phyloP scores from a whole-genome alignment of 305 asterid genomes.

The Solanum hybrid region DNA sequence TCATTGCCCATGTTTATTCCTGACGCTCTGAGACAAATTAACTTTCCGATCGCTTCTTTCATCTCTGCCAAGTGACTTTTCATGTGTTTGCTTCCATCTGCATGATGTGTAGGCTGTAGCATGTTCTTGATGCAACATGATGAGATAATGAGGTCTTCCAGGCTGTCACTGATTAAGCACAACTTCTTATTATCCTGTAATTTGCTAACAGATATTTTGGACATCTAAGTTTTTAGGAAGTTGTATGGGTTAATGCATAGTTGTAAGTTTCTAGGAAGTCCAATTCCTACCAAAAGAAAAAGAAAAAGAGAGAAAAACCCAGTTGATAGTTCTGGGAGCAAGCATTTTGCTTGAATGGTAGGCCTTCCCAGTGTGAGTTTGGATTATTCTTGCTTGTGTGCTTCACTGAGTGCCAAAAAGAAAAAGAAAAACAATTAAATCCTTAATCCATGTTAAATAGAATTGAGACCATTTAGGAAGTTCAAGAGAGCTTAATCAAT shows the following conservation, averaged over 20 bases:
- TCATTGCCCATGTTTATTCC: background rate
- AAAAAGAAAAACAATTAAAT: background rate
- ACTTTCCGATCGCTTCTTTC: background rate
- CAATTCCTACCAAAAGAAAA: background rate
- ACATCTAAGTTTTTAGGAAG: background rate
- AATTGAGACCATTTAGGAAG: background rate
- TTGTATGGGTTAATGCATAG: background rate
- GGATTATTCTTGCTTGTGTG: background rate
- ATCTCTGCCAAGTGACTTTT: background rate
- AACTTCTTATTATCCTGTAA: background rate
- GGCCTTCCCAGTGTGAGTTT: background rate
- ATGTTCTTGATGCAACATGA: background rate
- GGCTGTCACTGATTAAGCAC: background rate
- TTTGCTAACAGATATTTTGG: background rate
- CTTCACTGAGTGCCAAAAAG: background rate
- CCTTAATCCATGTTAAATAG: background rate
- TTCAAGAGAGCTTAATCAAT: background rate
- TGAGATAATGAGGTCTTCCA: background rate
- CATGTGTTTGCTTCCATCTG: background rate
- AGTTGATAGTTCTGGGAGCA: background rate
- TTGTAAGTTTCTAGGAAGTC: background rate
- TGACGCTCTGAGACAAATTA: background rate
- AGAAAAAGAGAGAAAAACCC: background rate
- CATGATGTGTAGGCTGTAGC: background rate
- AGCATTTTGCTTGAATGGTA: background rate